Conservation (phyloP, 1,139 yeast genomes). For the Pichia sp. region DNA sequence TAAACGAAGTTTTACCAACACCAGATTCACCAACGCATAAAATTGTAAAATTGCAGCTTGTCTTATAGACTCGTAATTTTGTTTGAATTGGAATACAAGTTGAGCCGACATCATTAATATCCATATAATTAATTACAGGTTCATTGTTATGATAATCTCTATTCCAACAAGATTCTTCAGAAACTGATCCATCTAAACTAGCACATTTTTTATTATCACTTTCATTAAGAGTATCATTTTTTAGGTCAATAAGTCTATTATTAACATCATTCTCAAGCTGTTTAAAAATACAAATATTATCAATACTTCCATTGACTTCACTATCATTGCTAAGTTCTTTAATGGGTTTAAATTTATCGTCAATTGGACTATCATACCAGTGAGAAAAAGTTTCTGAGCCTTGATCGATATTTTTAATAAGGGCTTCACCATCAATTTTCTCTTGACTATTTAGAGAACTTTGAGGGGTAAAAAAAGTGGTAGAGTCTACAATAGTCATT, state of each 20-base stretch:
- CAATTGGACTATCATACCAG: neutral
- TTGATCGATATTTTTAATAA: neutral
- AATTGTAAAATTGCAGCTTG: constrained; percentile 37
- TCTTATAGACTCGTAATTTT: constrained; percentile 24
- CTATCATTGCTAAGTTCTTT: no score
- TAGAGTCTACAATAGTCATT: constrained; percentile 17
- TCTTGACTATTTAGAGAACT: constrained; percentile 15
- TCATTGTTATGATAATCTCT: constrained; percentile 23
- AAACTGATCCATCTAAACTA: constrained; percentile 2
- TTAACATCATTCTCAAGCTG: neutral
- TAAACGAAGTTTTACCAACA: constrained; percentile 38
- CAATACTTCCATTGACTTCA: neutral
- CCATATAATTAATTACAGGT: constrained; percentile 22
- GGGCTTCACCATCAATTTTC: constrained; percentile 16
- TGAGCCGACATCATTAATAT: constrained; percentile 24
- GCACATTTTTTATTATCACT: constrained; percentile 12
- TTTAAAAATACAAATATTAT: neutral
- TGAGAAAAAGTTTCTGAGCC: no score
- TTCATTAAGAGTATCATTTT: constrained; percentile 3
- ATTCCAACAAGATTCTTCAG: constrained; percentile 1
- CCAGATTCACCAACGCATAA: constrained; percentile 43
- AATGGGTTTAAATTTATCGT: neutral
- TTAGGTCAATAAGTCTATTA: neutral
- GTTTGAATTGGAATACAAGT: constrained; percentile 27
- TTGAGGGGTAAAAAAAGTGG: constrained; percentile 16